A percentile compares a stretch with the other conserved stretches of the same genome.
phyloP scores from a whole-genome alignment of 1,139 yeast genomes.

The Geotrichum reessii region DNA sequence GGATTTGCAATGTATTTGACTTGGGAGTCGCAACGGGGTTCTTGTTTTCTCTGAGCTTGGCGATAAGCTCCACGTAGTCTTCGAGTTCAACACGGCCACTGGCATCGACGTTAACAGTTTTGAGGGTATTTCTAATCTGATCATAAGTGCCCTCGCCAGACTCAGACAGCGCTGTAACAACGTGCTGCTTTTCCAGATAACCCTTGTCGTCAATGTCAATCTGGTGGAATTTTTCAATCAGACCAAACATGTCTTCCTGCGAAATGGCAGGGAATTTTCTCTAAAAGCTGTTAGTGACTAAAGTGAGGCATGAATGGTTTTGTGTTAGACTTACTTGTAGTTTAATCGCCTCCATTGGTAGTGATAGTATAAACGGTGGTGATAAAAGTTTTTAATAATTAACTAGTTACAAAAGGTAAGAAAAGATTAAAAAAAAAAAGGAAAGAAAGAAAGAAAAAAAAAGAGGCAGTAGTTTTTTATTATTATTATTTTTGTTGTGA shows the following conservation, averaged over 20 bases:
- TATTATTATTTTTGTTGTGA: no score
- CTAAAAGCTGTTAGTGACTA: slow-evolving; percentile 31
- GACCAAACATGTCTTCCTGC: slow-evolving; percentile 77
- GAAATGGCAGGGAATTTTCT: slow-evolving; percentile 79
- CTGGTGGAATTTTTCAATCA: slow-evolving; percentile 75
- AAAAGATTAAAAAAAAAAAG: background rate
- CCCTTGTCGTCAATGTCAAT: slow-evolving; percentile 91
- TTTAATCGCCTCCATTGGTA: slow-evolving; percentile 46
- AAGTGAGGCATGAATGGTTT: background rate
- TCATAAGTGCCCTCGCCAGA: slow-evolving; percentile 81
- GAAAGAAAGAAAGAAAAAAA: background rate
- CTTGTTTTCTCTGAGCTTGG: slow-evolving; percentile 35
- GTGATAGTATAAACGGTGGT: background rate
- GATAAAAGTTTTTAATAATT: background rate
- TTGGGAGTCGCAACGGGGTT: slow-evolving; percentile 23
- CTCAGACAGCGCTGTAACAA: slow-evolving; percentile 74
- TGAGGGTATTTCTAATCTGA: slow-evolving; percentile 88
- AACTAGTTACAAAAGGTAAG: background rate
- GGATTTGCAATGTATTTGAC: slow-evolving; percentile 21
- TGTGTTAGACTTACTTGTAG: slow-evolving; percentile 29
- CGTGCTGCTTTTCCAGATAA: slow-evolving; percentile 89
- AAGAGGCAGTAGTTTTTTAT: background rate
- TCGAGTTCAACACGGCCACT: slow-evolving; percentile 96
- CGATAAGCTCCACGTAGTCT: slow-evolving; percentile 76
- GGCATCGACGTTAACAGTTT: slow-evolving; percentile 87